Evolutionary conservation across 495 filamentous ascomycete genomes (phyloP), one percentile per base, ranked within the genome.

Genomic region (Ramalina peruviana): DNA sequence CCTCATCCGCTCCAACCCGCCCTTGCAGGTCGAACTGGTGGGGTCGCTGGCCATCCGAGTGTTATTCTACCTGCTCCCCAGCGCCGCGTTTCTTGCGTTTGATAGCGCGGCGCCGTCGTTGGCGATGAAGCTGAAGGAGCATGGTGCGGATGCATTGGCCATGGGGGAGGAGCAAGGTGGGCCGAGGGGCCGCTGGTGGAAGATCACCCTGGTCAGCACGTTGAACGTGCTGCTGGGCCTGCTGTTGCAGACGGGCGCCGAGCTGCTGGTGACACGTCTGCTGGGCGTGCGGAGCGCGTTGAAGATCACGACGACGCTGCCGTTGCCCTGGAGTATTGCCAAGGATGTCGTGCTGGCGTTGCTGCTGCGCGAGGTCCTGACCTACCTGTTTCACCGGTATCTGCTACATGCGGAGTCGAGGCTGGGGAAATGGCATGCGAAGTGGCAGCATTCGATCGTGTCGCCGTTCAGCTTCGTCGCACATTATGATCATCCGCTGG

Each of bases 401-500:
- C 49, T 78, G 38, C 71, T 94, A 0, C 88, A 94, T 65, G 62
- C 64, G 30, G 58, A 54, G 12, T 54, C 62, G 41, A 46, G 57
- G 1, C 50, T 51, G 12, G 58, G 72, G 11, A 65, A 60, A 12
- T 66, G 69, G 37, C 88, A 94, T 61, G 51, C 64, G 9, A 43
- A 48, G 38, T 86, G 83, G 75, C 80, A 83, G 49, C 87, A 94
- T 59, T 58, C 65, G 15, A 65, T 82, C 17, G 52, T 61, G 4
- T 63, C 75, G 0, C 82, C 85, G 2, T 88, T 76, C 67, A 73
- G 82, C 19, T 72, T 80, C 42, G 77, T 72, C 54, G 82, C 73
- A 38, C 80, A 82, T 59, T 86, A 86, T 60, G 88, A 96, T 63
- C 86, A 94, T 55, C 87, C 88, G 0, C 27, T 83, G n/a, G 67